Evolutionary conservation across 129 eudicot species (phyloP).

Genomic region (Flaveria trinervia): DNA sequence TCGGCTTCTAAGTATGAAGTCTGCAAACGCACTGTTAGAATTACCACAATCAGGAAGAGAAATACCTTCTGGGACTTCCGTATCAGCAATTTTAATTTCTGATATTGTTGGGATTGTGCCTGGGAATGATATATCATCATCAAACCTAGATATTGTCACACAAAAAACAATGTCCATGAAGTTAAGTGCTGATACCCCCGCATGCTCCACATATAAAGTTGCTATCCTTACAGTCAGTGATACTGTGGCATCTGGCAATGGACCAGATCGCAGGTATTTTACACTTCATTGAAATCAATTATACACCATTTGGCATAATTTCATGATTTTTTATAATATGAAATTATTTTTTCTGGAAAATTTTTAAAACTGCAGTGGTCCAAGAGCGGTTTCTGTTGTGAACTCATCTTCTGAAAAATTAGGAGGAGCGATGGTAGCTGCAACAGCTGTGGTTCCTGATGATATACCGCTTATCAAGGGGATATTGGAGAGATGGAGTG

Average conservation of each 20-base stretch:
- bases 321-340: conserved; percentile 2
- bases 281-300: not conserved
- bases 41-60: conserved; percentile 58
- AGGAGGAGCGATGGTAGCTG: conserved; percentile 86
- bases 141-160: conserved; percentile 23
- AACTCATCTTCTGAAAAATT: conserved; percentile 70
- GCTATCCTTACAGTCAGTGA: conserved; percentile 94
- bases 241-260: conserved; percentile 81
- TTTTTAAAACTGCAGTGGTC: conserved; percentile 59
- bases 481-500: conserved; percentile 76
- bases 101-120: conserved; percentile 44
- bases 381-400: conserved; percentile 87
- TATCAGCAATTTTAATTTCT: conserved; percentile 66
- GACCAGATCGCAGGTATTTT: conserved; percentile 85
- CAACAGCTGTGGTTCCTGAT: conserved; percentile 88
- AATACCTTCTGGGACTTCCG: conserved; percentile 57
- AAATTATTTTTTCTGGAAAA: not conserved
- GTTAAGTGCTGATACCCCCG: conserved; percentile 26
- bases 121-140: conserved; percentile 28
- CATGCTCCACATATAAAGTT: conserved; percentile 51
- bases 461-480: conserved; percentile 71
- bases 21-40: conserved; percentile 86
- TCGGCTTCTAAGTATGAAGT: conserved; percentile 89
- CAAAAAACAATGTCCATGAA: conserved; percentile 31
- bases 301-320: not conserved